Conservation (phyloP, 805 yeast species). For the Spathaspora boniae region DNA sequence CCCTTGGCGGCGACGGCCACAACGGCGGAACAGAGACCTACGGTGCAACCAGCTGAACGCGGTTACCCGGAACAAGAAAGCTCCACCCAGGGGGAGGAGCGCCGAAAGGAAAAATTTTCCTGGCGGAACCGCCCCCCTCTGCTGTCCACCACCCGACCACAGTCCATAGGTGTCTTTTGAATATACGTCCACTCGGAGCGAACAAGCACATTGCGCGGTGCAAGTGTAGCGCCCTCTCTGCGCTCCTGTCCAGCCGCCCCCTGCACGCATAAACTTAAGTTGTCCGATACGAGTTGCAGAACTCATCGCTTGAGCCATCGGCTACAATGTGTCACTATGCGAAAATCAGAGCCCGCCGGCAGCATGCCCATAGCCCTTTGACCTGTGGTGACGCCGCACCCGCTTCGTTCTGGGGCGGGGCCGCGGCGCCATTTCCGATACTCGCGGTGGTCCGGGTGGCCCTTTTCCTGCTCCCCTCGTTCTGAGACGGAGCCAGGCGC, state of each 20-base stretch:
- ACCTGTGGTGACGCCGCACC: too few species aligned
- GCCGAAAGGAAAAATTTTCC: neutral
- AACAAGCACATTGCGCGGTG: neutral
- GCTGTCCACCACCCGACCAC: neutral
- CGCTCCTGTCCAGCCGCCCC: neutral
- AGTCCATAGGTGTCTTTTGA: neutral
- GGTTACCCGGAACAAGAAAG: too few species aligned
- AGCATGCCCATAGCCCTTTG: too few species aligned
- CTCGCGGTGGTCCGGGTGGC: too few species aligned
- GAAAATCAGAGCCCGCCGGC: slow-evolving; percentile 29
- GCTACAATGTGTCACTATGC: slow-evolving; percentile 49
- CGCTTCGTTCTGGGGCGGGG: too few species aligned
- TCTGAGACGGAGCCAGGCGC: neutral
- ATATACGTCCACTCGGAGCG: neutral
- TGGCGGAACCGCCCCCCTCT: neutral
- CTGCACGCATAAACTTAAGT: slow-evolving; percentile 44
- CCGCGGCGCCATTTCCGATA: too few species aligned
- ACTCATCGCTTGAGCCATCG: slow-evolving; percentile 36
- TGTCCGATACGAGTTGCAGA: slow-evolving; percentile 32
- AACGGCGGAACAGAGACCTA: slow-evolving; percentile 15
- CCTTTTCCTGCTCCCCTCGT: too few species aligned
- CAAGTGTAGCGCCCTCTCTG: neutral
- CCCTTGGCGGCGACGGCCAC: slow-evolving; percentile 29
- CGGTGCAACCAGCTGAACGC: slow-evolving; percentile 5
- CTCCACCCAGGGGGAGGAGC: neutral